These are phyloP conservation scores for Trametopsis cervina DNA, from an alignment of 768 basidiomycete species.

Conservation along the genomic window DNA sequence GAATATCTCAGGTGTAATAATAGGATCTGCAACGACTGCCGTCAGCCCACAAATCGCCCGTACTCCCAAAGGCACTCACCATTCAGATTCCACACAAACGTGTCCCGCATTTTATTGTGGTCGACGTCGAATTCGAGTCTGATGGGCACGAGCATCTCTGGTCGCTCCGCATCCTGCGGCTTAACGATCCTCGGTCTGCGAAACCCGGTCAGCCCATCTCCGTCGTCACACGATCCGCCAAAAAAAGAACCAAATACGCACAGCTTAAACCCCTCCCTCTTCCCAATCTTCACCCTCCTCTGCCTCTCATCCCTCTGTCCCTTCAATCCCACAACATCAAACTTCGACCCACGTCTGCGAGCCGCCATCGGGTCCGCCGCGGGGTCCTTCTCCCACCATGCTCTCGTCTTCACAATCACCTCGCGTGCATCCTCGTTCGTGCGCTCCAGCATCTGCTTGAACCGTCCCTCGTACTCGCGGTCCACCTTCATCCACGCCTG, in stretches of 20 bases:
- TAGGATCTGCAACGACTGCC: constrained; percentile 51
- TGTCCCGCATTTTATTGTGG: constrained; percentile 88
- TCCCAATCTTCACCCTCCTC: constrained; percentile 41
- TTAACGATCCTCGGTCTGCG: constrained; percentile 55
- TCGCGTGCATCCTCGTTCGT: constrained; percentile 43
- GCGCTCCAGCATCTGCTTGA: constrained; percentile 43
- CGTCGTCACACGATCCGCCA: constrained; percentile 1
- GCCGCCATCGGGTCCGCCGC: constrained; percentile 28
- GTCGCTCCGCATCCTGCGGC: constrained; percentile 47
- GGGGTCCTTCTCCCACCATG: constrained; percentile 63
- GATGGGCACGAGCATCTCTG: constrained; percentile 87
- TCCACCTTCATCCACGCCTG: constrained; percentile 62
- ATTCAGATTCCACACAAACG: constrained; percentile 94
- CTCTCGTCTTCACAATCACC: constrained; percentile 35
- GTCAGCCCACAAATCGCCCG: neutral
- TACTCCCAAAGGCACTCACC: constrained; percentile 54
- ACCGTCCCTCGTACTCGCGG: constrained; percentile 44
- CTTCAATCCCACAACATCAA: constrained; percentile 25
- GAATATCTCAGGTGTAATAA: constrained; percentile 85
- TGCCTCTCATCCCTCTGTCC: constrained; percentile 31
- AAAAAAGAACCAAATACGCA: constrained; percentile 50
- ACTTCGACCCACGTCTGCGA: constrained; percentile 35
- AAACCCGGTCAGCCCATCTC: neutral
- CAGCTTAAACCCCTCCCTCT: constrained; percentile 69
- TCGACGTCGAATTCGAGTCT: constrained; percentile 97